phyloP scores from a whole-genome alignment of 768 basidiomycete species.

The Naganishia vaughanmartiniae region DNA sequence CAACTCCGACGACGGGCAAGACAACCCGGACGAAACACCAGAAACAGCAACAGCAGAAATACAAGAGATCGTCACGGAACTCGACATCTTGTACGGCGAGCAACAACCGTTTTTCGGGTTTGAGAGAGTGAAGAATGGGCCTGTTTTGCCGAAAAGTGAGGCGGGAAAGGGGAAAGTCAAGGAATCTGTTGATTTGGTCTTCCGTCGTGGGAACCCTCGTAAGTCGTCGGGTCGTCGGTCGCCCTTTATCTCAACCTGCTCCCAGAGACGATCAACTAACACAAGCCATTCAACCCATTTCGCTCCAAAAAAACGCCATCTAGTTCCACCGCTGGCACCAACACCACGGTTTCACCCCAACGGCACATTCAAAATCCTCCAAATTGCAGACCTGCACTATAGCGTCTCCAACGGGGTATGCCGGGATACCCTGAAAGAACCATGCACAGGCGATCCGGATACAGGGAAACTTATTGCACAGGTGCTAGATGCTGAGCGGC shows the following conservation, averaged over 20 bases:
- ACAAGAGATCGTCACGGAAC: conserved; percentile 72
- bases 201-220: conserved; percentile 44
- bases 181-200: conserved; percentile 47
- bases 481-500: conserved; percentile 74
- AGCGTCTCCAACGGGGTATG: conserved; percentile 76
- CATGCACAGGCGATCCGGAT: conserved; percentile 71
- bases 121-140: conserved; percentile 60
- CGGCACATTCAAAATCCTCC: conserved; percentile 83
- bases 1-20: conserved; percentile 23
- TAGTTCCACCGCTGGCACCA: conserved; percentile 69
- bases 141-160: conserved; percentile 37
- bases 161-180: conserved; percentile 28
- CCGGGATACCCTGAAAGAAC: conserved; percentile 62
- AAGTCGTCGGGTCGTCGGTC: too few relatives aligned
- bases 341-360: conserved; percentile 77
- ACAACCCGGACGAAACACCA: not conserved
- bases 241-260: too few relatives aligned
- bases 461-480: conserved; percentile 70
- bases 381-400: conserved; percentile 91
- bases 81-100: conserved; percentile 87
- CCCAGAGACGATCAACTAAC: too few relatives aligned
- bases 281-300: too few relatives aligned
- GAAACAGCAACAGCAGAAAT: conserved; percentile 30
- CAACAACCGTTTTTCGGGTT: conserved; percentile 84
- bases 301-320: too few relatives aligned